phyloP scores from a whole-genome alignment of 176 grass and related monocot species.

The Rhipidocladum racemiflorum region DNA sequence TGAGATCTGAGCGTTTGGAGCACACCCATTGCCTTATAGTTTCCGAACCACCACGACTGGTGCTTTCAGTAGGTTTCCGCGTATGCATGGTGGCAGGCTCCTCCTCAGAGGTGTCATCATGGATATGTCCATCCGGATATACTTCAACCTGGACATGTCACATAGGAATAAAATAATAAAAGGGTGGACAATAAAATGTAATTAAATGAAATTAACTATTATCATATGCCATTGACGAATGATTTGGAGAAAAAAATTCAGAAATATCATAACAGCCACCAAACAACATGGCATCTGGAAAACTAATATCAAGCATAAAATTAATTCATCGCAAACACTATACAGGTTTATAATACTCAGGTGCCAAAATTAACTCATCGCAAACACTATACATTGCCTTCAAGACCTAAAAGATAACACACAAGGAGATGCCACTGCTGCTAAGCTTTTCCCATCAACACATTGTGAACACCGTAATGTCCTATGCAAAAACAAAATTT shows the following conservation, averaged over 20 bases:
- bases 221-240: slow-evolving; percentile 38
- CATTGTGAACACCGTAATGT: not conserved
- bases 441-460: not conserved
- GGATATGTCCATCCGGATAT: slow-evolving; percentile 6
- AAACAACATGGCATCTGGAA: not conserved
- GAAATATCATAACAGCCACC: not conserved
- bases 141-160: slow-evolving; percentile 30
- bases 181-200: not conserved
- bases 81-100: not conserved
- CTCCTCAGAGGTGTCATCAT: slow-evolving; percentile 32
- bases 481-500: not conserved
- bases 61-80: slow-evolving; percentile 41
- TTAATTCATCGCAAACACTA: slow-evolving; percentile 12
- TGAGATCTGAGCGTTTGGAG: slow-evolving; percentile 59
- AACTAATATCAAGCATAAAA: slow-evolving; percentile 11
- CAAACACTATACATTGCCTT: not conserved
- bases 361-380: slow-evolving; percentile 16
- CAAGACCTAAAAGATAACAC: not conserved
- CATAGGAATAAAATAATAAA: slow-evolving; percentile 33
- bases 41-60: slow-evolving; percentile 27
- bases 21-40: slow-evolving; percentile 57
- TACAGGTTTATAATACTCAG: not conserved
- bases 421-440: not conserved
- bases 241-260: not conserved
- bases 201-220: slow-evolving; percentile 12